phyloP scores from a whole-genome alignment of 2,329 filamentous ascomycete species.

The Aaosphaeria arxii region DNA sequence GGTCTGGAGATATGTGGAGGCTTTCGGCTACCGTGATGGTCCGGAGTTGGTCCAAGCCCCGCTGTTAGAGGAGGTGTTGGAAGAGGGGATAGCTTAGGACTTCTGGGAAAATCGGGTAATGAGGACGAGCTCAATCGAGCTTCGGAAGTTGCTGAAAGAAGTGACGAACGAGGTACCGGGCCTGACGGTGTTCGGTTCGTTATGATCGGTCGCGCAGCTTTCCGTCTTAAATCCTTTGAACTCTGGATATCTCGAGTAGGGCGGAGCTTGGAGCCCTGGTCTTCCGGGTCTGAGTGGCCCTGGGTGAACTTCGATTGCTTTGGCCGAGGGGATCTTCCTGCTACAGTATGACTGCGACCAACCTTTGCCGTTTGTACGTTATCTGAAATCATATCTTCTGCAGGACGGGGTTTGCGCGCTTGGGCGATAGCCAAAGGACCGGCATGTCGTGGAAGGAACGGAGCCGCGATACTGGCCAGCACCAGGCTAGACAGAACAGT shows the following conservation, averaged over 20 bases:
- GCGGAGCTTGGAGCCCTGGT: constrained; percentile 39
- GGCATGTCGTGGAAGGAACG: constrained; percentile 72
- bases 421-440: constrained; percentile 80
- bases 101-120: constrained; percentile 56
- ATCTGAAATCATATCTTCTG: constrained; percentile 61
- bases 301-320: constrained; percentile 41
- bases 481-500: constrained; percentile 79
- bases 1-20: constrained; percentile 59
- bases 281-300: constrained; percentile 36
- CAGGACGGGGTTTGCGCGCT: constrained; percentile 69
- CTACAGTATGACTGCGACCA: constrained; percentile 68
- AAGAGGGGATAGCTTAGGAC: constrained; percentile 45
- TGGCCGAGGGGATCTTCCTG: constrained; percentile 39
- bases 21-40: constrained; percentile 40
- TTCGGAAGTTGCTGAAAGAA: constrained; percentile 57
- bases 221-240: constrained; percentile 27
- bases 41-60: constrained; percentile 34
- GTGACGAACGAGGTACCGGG: constrained; percentile 41
- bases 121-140: constrained; percentile 67
- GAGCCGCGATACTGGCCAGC: constrained; percentile 71
- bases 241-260: constrained; percentile 21
- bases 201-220: constrained; percentile 19
- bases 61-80: constrained; percentile 41
- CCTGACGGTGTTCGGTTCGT: constrained; percentile 21
- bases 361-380: constrained; percentile 56